Conservation (phyloP, 495 filamentous ascomycete species). For the Aspergillus bertholletiae region DNA sequence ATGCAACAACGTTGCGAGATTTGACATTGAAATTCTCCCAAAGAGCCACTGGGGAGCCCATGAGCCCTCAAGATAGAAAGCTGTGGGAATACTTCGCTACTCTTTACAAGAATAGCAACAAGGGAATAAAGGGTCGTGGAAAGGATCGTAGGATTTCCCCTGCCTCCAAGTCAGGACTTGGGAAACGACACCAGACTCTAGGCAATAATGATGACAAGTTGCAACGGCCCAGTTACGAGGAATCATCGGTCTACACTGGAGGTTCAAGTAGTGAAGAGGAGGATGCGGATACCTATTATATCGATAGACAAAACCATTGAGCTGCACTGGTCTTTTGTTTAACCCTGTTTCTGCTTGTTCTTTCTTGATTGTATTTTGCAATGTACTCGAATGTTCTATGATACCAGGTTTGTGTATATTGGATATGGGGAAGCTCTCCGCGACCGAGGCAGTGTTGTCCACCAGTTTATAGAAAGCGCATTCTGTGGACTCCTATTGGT, state of each 20-base stretch:
- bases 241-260: conserved; percentile 31
- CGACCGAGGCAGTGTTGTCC: not conserved
- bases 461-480: not conserved
- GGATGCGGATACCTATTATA: conserved; percentile 28
- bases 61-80: conserved; percentile 67
- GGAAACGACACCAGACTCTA: conserved; percentile 18
- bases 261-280: conserved; percentile 35
- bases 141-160: conserved; percentile 62
- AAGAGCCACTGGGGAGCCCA: conserved; percentile 56
- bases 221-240: conserved; percentile 30
- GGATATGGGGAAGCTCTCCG: not conserved
- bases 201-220: conserved; percentile 26
- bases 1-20: conserved; percentile 64
- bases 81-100: conserved; percentile 83
- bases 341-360: conserved; percentile 1
- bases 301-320: conserved; percentile 25
- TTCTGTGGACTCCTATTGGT: not conserved
- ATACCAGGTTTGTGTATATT: conserved; percentile 16
- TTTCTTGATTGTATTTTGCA: conserved; percentile 8
- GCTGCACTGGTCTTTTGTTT: not conserved
- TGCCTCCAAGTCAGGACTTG: conserved; percentile 22
- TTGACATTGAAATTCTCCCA: conserved; percentile 72
- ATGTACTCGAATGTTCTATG: conserved; percentile 10
- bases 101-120: conserved; percentile 91
- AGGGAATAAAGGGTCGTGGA: conserved; percentile 90